A percentile compares a stretch with the other conserved stretches of the same genome.
These are phyloP conservation scores for Fusarium algeriense DNA, from an alignment of 2,329 filamentous ascomycete genomes.

Conservation along the genomic window DNA sequence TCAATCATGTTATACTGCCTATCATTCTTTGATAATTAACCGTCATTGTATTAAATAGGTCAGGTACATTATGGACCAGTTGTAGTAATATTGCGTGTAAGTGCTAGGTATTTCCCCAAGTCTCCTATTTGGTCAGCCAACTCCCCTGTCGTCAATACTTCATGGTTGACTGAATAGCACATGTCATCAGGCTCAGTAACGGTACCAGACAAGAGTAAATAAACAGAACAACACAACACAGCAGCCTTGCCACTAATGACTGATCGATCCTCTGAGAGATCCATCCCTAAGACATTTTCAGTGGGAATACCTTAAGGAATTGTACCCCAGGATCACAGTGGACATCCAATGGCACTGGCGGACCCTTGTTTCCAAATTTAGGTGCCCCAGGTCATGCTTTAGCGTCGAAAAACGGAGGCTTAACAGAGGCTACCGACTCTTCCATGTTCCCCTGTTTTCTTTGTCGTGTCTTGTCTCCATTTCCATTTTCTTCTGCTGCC, in stretches of 20 bases:
- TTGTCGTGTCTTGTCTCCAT: neutral
- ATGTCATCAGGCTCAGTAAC: neutral
- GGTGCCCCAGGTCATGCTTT: constrained; percentile 8
- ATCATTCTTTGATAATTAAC: neutral
- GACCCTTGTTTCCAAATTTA: constrained; percentile 35
- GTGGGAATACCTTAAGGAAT: neutral
- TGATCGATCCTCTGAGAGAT: neutral
- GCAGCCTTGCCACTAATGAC: neutral
- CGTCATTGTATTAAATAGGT: neutral
- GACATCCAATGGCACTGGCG: constrained; percentile 7
- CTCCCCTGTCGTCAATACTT: neutral
- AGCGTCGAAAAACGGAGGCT: constrained; percentile 29
- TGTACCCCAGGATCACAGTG: constrained; percentile 20
- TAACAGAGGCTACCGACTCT: constrained; percentile 3
- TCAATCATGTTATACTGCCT: neutral
- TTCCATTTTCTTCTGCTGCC: constrained; percentile 6
- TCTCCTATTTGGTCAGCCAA: neutral
- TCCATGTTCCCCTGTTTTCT: constrained; percentile 34
- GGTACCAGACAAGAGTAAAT: neutral
- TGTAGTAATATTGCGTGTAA: neutral
- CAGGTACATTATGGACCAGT: neutral
- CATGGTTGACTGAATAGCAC: neutral
- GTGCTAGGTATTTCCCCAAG: neutral
- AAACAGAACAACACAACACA: neutral
- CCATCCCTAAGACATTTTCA: neutral